These are phyloP conservation scores for Candida coquimbonensis DNA, from an alignment of 805 yeast species.

Conservation along the genomic window DNA sequence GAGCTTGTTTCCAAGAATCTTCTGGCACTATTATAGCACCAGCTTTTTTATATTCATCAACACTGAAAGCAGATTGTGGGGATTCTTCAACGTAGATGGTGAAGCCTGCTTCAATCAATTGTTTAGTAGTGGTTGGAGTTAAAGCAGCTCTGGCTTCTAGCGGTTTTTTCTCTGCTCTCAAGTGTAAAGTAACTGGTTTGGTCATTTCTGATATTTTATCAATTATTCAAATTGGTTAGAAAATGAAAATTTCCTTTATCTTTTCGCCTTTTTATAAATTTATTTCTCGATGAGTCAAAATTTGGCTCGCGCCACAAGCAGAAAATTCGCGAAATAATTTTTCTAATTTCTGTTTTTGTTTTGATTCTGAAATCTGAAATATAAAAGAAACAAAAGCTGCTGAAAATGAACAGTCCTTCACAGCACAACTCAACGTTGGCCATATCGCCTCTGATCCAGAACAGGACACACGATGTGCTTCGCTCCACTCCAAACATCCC, in stretches of 20 bases:
- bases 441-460: slow-evolving; percentile 56
- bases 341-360: too few relatives aligned
- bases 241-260: too few relatives aligned
- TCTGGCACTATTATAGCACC: slow-evolving; percentile 89
- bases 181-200: slow-evolving; percentile 58
- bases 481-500: slow-evolving; percentile 44
- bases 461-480: slow-evolving; percentile 29
- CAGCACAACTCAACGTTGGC: slow-evolving; percentile 71
- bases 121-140: slow-evolving; percentile 85
- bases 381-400: too few relatives aligned
- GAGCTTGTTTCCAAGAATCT: slow-evolving; percentile 92
- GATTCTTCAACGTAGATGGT: slow-evolving; percentile 84
- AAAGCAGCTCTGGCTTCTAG: slow-evolving; percentile 95
- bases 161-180: slow-evolving; percentile 97
- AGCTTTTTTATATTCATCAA: slow-evolving; percentile 65
- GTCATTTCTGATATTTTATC: slow-evolving; percentile 10
- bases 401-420: slow-evolving; percentile 29
- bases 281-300: too few relatives aligned
- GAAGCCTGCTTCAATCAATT: slow-evolving; percentile 81
- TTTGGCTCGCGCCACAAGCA: too few relatives aligned
- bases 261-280: too few relatives aligned
- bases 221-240: neutral
- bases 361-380: too few relatives aligned
- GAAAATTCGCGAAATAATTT: too few relatives aligned
- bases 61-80: slow-evolving; percentile 71